phyloP scores from a whole-genome alignment of 2,329 filamentous ascomycete species.

The Calonectria henricotiae region DNA sequence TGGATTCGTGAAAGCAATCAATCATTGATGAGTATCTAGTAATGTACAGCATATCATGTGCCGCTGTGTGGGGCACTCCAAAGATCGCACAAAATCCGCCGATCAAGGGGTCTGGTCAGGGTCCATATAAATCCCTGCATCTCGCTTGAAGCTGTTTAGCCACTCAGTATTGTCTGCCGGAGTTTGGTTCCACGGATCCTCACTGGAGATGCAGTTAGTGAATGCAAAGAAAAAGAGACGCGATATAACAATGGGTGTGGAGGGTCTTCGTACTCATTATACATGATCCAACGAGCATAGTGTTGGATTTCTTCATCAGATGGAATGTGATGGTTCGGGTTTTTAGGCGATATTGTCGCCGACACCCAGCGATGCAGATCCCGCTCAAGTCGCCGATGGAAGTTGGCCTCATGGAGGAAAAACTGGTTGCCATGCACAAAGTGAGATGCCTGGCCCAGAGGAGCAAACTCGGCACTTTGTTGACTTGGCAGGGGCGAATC shows the following conservation, averaged over 20 bases:
- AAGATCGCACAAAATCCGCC: background rate
- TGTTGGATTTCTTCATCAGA: slow-evolving; percentile 51
- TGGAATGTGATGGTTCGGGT: slow-evolving; percentile 46
- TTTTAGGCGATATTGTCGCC: slow-evolving; percentile 50
- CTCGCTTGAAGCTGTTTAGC: slow-evolving; percentile 48
- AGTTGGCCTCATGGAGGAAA: slow-evolving; percentile 51
- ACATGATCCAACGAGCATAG: slow-evolving; percentile 51
- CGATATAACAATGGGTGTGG: background rate
- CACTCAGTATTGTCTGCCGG: slow-evolving; percentile 50
- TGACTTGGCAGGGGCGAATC: background rate
- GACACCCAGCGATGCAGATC: slow-evolving; percentile 49
- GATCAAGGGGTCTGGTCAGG: slow-evolving; percentile 6
- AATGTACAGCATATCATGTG: slow-evolving; percentile 5
- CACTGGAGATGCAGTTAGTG: slow-evolving; percentile 39
- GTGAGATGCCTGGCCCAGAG: background rate
- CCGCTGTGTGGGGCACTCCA: background rate
- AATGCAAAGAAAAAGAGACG: accelerated
- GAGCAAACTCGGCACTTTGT: slow-evolving; percentile 8
- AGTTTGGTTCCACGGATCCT: slow-evolving; percentile 52
- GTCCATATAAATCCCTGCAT: slow-evolving; percentile 43
- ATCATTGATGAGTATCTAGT: slow-evolving; percentile 12
- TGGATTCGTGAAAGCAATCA: background rate
- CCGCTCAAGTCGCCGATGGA: slow-evolving; percentile 46
- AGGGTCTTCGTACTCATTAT: slow-evolving; percentile 46
- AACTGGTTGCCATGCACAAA: slow-evolving; percentile 26